Evolutionary conservation across 441 rosid species (phyloP), one percentile per base, ranked within the genome.

Genomic region (Hypseocharis bilobata): DNA sequence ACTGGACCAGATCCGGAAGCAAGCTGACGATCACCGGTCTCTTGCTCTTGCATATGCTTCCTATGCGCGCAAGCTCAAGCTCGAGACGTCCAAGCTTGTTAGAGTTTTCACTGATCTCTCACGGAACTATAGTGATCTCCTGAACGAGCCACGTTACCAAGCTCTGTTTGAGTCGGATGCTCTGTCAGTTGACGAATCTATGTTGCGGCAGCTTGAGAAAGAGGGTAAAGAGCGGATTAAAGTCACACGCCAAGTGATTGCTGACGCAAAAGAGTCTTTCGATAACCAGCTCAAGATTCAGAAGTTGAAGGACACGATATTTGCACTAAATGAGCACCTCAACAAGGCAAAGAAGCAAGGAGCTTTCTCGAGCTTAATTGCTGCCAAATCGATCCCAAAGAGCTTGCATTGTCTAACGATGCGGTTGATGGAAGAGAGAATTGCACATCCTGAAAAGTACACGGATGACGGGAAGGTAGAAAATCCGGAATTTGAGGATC

Each of bases 281-380:
- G 99, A 91, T 68, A 91, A 86, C 61, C 96, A 91, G 86, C 74
- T 91, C 17, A 91, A 91, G 80, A 89, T 91, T 71, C 98, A 92
- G 84, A 92, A 92, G 85, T 59, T 89, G 72, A 88, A 88, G 68
- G 98, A 92, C 60, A 92, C 98, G 0, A 89, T 91, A 54, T 91
- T 91, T 36, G 89, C 96, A 1, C 89, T 85, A 10, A 82, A 87
- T 25, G 98, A 91, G 47, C 75, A 79, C 79, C 75, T 87, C 66
- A 63, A 77, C 6, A 91, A 91, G 84, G 98, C 98, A 0, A 89
- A 82, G 84, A 91, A 87, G 82, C 86, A 83, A 59, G 95, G 98
- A n/a, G 95, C 87, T 26, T 69, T 89, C 25, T 86, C 92, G 0
- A 87, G 98, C 71, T 76, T 80, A 57, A 88, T 91, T 45, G 79